Percentiles rank a stretch among this genome's conserved stretches.
phyloP scores from a whole-genome alignment of 2,329 filamentous ascomycete genomes.

The Xylariaceae sp. region DNA sequence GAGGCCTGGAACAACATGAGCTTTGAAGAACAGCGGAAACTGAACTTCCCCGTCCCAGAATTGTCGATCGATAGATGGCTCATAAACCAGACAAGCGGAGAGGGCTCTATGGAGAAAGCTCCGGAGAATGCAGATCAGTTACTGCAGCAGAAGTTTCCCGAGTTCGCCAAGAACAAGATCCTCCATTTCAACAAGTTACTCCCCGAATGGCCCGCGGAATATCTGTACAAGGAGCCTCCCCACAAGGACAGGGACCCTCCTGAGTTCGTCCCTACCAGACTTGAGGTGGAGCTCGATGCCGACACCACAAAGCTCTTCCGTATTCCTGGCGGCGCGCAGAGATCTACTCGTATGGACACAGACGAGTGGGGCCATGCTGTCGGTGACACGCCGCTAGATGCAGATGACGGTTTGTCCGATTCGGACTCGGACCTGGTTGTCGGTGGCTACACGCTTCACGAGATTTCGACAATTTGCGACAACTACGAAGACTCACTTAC shows the following conservation, averaged over 20 bases:
- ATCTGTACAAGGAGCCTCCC: conserved; percentile 70
- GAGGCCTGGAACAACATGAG: conserved; percentile 31
- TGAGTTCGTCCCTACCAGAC: conserved; percentile 72
- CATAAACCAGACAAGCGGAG: conserved; percentile 39
- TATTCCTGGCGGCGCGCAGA: conserved; percentile 61
- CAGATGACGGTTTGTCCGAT: conserved; percentile 34
- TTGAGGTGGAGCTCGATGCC: conserved; percentile 77
- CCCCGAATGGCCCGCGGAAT: conserved; percentile 73
- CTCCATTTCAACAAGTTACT: conserved; percentile 80
- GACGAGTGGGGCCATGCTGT: conserved; percentile 45
- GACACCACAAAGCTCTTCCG: conserved; percentile 86
- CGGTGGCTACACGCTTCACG: conserved; percentile 71
- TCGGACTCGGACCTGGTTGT: conserved; percentile 52
- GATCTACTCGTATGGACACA: conserved; percentile 39
- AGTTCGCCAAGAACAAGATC: conserved; percentile 69
- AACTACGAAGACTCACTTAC: conserved; percentile 66
- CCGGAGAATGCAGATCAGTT: conserved; percentile 71
- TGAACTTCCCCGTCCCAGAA: conserved; percentile 43
- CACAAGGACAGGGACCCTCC: conserved; percentile 70
- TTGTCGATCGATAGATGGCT: conserved; percentile 33
- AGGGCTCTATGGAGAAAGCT: conserved; percentile 62
- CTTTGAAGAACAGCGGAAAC: conserved; percentile 31
- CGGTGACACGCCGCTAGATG: conserved; percentile 37
- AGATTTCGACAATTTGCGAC: conserved; percentile 79
- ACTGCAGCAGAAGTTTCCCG: conserved; percentile 75